Percentiles rank a stretch among this genome's conserved stretches.
These are phyloP conservation scores for Anthracocystis setariae DNA, from an alignment of 1,284 basidiomycete genomes.

Conservation along the genomic window DNA sequence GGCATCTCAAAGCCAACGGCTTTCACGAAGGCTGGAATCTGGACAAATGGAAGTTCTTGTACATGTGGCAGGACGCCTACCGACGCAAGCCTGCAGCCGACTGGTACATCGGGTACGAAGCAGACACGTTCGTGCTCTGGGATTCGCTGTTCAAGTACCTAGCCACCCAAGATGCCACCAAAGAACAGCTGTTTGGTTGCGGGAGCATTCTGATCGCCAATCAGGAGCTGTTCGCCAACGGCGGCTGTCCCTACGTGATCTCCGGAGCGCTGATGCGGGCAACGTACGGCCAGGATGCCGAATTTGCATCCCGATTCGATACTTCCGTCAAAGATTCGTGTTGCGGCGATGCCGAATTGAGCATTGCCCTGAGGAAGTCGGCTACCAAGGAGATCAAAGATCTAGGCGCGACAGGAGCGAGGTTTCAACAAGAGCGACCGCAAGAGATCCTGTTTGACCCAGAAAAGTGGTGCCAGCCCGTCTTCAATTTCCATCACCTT, in stretches of 20 bases:
- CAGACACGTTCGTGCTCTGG: slow-evolving; percentile 36
- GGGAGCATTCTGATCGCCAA: slow-evolving; percentile 11
- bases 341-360: slow-evolving; percentile 44
- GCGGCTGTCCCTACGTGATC: slow-evolving; percentile 33
- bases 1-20: not conserved
- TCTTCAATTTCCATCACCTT: slow-evolving; percentile 37
- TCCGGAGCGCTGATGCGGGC: slow-evolving; percentile 35
- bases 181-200: slow-evolving; percentile 31
- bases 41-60: slow-evolving; percentile 43
- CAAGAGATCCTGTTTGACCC: slow-evolving; percentile 20
- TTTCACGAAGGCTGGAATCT: slow-evolving; percentile 29
- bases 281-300: slow-evolving; percentile 19
- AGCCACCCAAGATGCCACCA: slow-evolving; percentile 3
- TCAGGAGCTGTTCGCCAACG: slow-evolving; percentile 34
- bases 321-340: slow-evolving; percentile 16
- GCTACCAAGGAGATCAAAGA: slow-evolving; percentile 11
- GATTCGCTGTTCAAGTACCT: slow-evolving; percentile 31
- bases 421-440: slow-evolving; percentile 24
- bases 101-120: slow-evolving; percentile 49
- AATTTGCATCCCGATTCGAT: slow-evolving; percentile 30
- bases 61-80: slow-evolving; percentile 45
- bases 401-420: slow-evolving; percentile 11
- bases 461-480: slow-evolving; percentile 28
- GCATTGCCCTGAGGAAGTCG: slow-evolving; percentile 23
- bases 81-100: slow-evolving; percentile 15